A percentile compares a stretch with the other conserved stretches of the same genome.
These are phyloP conservation scores for Erythrophleum ivorense DNA, from an alignment of 331 rosid species.

Conservation along the genomic window DNA sequence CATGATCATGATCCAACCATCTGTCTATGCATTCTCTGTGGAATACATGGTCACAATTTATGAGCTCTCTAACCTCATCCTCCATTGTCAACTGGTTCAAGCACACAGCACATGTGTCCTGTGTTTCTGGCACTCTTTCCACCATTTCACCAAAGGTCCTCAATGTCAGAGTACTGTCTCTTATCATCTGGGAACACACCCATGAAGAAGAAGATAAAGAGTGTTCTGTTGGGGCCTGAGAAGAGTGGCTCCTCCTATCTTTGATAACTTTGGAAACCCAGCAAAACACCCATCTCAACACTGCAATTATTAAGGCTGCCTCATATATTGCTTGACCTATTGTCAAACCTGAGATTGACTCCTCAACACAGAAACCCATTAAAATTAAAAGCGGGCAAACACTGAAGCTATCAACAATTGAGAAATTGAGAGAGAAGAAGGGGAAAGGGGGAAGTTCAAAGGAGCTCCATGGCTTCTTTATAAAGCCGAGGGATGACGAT, in stretches of 20 bases:
- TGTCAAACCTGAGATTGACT: constrained; percentile 47
- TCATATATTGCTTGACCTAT: constrained; percentile 62
- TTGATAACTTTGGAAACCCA: constrained; percentile 49
- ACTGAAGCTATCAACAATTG: not conserved
- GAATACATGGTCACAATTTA: constrained; percentile 79
- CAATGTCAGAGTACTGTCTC: constrained; percentile 42
- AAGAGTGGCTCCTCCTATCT: constrained; percentile 20
- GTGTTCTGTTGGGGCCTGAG: not conserved
- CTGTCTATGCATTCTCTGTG: constrained; percentile 80
- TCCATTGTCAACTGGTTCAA: constrained; percentile 50
- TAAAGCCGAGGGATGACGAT: constrained; percentile 48
- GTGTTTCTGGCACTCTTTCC: constrained; percentile 50
- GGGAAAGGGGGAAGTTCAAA: constrained; percentile 58
- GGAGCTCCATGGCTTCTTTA: constrained; percentile 45
- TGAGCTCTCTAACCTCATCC: constrained; percentile 72
- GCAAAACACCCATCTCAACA: constrained; percentile 64
- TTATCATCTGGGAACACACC: constrained; percentile 40
- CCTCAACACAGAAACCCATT: constrained; percentile 59
- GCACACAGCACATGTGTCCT: constrained; percentile 79
- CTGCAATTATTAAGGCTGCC: constrained; percentile 65
- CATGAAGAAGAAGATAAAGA: constrained; percentile 24
- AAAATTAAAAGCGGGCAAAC: not conserved
- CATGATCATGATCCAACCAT: constrained; percentile 65
- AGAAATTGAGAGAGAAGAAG: not conserved
- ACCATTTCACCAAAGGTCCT: constrained; percentile 63